Evolutionary conservation across 228 moss, liverwort and hornwort species (phyloP).

Genomic region (Sphagnum magellanicum): DNA sequence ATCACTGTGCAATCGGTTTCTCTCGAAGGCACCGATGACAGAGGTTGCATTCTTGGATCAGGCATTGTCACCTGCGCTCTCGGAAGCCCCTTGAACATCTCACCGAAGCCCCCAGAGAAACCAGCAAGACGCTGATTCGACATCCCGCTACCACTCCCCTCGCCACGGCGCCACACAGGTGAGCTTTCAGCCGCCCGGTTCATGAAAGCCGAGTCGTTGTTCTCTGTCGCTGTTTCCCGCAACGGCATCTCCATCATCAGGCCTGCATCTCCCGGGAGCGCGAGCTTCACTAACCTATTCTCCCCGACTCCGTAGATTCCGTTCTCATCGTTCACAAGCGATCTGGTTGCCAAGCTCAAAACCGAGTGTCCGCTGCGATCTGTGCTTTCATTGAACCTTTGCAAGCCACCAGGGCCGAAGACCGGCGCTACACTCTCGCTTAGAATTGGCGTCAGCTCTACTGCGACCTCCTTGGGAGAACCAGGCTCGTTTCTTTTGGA

Average conservation of each 20-base stretch:
- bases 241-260: conserved; percentile 5
- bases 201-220: conserved; percentile 52
- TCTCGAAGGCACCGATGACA: not conserved
- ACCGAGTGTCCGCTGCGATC: conserved; percentile 25
- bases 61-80: not conserved
- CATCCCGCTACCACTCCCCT: conserved; percentile 9
- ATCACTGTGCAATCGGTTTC: not conserved
- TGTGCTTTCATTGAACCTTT: conserved; percentile 50
- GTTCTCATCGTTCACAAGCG: conserved; percentile 12
- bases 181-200: conserved; percentile 43
- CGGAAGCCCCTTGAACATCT: conserved; percentile 2
- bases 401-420: conserved; percentile 44
- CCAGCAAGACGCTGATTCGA: conserved; percentile 6
- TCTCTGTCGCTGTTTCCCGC: conserved; percentile 13
- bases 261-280: conserved; percentile 13
- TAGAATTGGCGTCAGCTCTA: conserved; percentile 34
- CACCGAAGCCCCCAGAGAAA: conserved; percentile 9
- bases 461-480: conserved; percentile 7
- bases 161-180: conserved; percentile 3
- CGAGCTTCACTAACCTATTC: conserved; percentile 13
- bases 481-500: not conserved
- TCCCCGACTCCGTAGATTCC: conserved; percentile 15
- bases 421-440: conserved; percentile 41
- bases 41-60: not conserved
- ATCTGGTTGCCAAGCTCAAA: conserved; percentile 17